Conservation (phyloP, 2,329 filamentous ascomycete genomes). For the Exophiala xenobiotica region DNA sequence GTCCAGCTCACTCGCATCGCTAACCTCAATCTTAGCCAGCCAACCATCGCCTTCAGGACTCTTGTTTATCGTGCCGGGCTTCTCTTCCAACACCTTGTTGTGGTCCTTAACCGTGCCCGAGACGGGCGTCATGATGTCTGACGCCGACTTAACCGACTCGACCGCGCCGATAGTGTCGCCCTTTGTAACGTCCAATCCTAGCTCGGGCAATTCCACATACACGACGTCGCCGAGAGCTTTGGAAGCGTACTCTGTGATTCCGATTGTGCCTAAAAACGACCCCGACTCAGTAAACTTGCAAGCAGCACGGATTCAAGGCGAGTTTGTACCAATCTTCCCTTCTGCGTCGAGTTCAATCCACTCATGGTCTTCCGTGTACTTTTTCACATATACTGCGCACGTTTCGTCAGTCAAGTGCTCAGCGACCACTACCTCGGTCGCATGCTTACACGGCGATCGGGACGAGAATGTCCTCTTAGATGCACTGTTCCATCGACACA, state of each 20-base stretch:
- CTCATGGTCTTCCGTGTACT: constrained; percentile 96
- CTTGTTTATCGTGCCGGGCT: constrained; percentile 83
- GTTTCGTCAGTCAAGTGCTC: background rate
- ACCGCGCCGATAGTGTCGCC: constrained; percentile 91
- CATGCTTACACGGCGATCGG: constrained; percentile 19
- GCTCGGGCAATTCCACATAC: constrained; percentile 86
- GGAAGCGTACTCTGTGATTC: constrained; percentile 89
- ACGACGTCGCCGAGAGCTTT: constrained; percentile 93
- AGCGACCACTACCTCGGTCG: background rate
- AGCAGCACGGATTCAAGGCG: constrained; percentile 20
- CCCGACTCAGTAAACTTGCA: background rate
- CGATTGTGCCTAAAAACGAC: constrained; percentile 58
- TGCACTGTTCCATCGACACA: constrained; percentile 6
- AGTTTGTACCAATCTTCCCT: constrained; percentile 69
- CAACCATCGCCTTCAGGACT: constrained; percentile 88
- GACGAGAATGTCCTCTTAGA: constrained; percentile 19
- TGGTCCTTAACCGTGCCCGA: constrained; percentile 71
- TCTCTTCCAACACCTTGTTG: constrained; percentile 77
- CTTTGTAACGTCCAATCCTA: constrained; percentile 64
- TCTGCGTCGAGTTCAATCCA: constrained; percentile 89
- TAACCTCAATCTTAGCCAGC: constrained; percentile 84
- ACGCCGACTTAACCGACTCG: constrained; percentile 98
- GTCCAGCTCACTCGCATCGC: constrained; percentile 69
- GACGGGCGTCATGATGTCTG: constrained; percentile 90
- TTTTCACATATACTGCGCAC: constrained; percentile 57